phyloP scores from a whole-genome alignment of 1,284 basidiomycete genomes.

The Ustilago lituana region DNA sequence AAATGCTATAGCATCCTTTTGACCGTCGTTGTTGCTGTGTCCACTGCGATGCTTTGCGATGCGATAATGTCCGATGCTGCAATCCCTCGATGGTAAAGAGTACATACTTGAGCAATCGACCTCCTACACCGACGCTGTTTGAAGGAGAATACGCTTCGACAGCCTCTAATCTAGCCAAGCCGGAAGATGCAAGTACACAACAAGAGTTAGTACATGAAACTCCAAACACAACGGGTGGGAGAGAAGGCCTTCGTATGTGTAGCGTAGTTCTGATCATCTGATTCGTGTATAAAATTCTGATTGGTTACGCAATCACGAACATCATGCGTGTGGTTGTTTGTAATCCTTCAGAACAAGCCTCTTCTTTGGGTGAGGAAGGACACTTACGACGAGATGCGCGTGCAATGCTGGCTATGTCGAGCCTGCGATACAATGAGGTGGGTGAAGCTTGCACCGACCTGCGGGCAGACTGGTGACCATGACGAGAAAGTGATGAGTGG shows the following conservation, averaged over 20 bases:
- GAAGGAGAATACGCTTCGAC: too few species aligned
- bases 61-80: not conserved
- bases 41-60: constrained; percentile 1
- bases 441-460: constrained; percentile 23
- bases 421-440: not conserved
- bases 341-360: constrained; percentile 32
- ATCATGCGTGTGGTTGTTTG: constrained; percentile 41
- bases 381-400: constrained; percentile 16
- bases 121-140: too few species aligned
- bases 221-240: too few species aligned
- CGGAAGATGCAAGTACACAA: too few species aligned
- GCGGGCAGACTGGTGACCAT: constrained; percentile 26
- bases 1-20: constrained; percentile 51
- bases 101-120: too few species aligned
- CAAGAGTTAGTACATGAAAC: too few species aligned
- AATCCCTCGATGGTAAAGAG: too few species aligned
- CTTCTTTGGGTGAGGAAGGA: not conserved
- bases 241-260: not conserved
- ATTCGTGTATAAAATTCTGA: constrained; percentile 53
- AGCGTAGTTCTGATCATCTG: constrained; percentile 47
- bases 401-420: constrained; percentile 4
- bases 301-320: constrained; percentile 46
- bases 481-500: not conserved
- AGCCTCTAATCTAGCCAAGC: too few species aligned
- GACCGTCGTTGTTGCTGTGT: constrained; percentile 15